Percentiles rank a stretch among this genome's conserved stretches.
These are phyloP conservation scores for Penicillium crustosum DNA, from an alignment of 2,329 filamentous ascomycete genomes.

Conservation along the genomic window DNA sequence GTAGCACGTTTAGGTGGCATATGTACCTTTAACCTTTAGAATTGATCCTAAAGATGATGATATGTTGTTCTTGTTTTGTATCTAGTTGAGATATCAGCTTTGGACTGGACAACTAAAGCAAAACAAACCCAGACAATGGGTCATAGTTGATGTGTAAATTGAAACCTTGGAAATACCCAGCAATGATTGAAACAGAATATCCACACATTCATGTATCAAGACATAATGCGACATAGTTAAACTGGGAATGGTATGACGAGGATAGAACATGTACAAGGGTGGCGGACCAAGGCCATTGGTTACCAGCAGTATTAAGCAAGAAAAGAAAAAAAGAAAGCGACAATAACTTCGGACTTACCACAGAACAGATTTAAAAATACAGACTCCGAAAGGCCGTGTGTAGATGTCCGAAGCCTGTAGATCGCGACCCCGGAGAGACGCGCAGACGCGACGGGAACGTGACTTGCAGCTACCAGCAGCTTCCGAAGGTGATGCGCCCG, in stretches of 20 bases:
- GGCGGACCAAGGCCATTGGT: neutral
- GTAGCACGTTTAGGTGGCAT: constrained; percentile 31
- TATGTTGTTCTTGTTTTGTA: neutral
- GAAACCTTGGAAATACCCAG: neutral
- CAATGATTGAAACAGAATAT: neutral
- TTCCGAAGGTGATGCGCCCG: neutral
- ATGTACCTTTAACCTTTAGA: neutral
- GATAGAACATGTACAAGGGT: neutral
- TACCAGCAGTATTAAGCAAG: neutral
- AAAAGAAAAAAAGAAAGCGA: neutral
- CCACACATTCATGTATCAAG: neutral
- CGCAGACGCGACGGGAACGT: constrained; percentile 30
- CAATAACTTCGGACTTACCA: neutral
- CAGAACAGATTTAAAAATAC: neutral
- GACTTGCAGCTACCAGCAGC: constrained; percentile 9
- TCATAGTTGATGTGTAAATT: neutral
- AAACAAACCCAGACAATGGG: neutral
- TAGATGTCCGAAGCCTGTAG: constrained; percentile 9
- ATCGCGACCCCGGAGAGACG: constrained; percentile 23
- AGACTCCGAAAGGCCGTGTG: neutral
- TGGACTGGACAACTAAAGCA: neutral
- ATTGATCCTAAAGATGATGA: neutral
- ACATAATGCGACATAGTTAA: neutral
- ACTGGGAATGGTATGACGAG: neutral
- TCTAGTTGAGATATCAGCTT: constrained; percentile 2